Conservation (phyloP, 2,329 filamentous ascomycete genomes). For the Basipetospora chlamydospora region DNA sequence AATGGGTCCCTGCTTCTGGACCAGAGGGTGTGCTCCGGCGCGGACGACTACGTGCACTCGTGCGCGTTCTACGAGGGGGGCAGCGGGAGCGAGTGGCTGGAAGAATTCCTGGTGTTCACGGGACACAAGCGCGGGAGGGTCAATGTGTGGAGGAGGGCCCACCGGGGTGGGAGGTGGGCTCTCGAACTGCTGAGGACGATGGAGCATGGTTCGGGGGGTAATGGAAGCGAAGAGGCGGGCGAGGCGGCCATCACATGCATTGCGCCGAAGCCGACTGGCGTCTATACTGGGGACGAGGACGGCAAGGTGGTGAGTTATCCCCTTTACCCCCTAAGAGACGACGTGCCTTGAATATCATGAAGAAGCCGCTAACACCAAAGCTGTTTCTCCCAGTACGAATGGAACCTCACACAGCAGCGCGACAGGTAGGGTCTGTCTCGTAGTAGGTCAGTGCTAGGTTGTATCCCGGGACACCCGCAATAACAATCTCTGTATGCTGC, state of each 20-base stretch:
- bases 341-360: neutral
- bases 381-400: conserved; percentile 43
- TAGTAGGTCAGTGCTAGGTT: too few relatives aligned
- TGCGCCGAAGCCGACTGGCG: conserved; percentile 62
- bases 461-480: too few relatives aligned
- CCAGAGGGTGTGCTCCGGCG: conserved; percentile 54
- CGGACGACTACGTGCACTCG: conserved; percentile 62
- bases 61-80: conserved; percentile 92
- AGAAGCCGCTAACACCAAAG: conserved; percentile 6
- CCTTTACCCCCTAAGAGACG: conserved; percentile 12
- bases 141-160: conserved; percentile 55
- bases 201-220: conserved; percentile 40
- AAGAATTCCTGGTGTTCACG: conserved; percentile 74
- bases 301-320: conserved; percentile 47
- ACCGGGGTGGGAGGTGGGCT: conserved; percentile 49
- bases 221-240: conserved; percentile 37
- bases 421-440: conserved; percentile 2
- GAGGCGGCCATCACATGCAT: conserved; percentile 70
- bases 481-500: too few relatives aligned
- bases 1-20: conserved; percentile 75
- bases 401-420: conserved; percentile 38
- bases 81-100: conserved; percentile 81
- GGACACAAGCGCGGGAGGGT: conserved; percentile 75
- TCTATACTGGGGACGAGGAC: conserved; percentile 91
- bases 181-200: conserved; percentile 68